A percentile compares a stretch with the other conserved stretches of the same genome.
Evolutionary conservation across 805 yeast species (phyloP).

Genomic region (Zygotorulaspora chibaensis): DNA sequence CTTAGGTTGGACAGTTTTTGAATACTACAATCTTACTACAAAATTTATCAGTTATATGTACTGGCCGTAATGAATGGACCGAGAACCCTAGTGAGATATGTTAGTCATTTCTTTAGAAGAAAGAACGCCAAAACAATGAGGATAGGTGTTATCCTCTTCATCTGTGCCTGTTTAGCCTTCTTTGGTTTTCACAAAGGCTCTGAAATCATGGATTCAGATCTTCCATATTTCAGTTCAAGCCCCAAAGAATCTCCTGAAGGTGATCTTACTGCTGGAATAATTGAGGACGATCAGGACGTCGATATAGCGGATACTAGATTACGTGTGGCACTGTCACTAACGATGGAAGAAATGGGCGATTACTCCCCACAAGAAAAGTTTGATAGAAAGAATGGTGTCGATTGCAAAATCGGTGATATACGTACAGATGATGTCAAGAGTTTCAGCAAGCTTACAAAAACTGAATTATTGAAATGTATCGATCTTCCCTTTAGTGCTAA

Average conservation of each 20-base stretch:
- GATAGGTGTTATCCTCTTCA: neutral
- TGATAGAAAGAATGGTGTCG: conserved; percentile 10
- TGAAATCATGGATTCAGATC: conserved; percentile 7
- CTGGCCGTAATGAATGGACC: conserved; percentile 3
- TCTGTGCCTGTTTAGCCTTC: conserved; percentile 2
- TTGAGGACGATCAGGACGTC: neutral
- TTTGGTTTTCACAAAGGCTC: conserved; percentile 5
- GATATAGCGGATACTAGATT: conserved; percentile 2
- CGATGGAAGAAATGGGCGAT: conserved; percentile 12
- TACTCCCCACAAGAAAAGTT: conserved; percentile 14
- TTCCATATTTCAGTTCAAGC: neutral
- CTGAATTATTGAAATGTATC: conserved; percentile 16
- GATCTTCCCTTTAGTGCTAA: conserved; percentile 11
- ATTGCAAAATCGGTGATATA: conserved; percentile 15
- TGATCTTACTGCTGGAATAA: neutral
- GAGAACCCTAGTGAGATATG: conserved; percentile 4
- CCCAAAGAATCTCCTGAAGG: neutral
- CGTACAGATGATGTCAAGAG: conserved; percentile 6
- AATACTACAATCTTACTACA: neutral
- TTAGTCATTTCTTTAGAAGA: conserved; percentile 6
- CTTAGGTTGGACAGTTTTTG: too few species aligned
- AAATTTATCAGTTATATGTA: neutral
- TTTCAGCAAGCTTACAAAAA: conserved; percentile 11
- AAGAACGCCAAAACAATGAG: conserved; percentile 6
- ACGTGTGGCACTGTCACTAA: conserved; percentile 3